Base-by-base conservation (phyloP, 805 yeast species). In the Saturnispora mendoncae region DNA sequence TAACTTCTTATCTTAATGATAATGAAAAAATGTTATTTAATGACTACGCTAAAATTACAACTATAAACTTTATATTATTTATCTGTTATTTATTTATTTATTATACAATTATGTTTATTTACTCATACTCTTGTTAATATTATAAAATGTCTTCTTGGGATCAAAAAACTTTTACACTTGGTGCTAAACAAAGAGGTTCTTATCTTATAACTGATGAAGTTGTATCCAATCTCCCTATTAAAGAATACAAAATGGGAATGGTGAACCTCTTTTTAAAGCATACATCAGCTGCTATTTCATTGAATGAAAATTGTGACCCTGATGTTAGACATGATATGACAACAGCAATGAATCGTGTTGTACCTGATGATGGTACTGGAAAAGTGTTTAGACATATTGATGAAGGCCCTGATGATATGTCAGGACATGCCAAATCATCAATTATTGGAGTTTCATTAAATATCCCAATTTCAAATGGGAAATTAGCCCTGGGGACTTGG, bases 361-460 rank as follows among this genome's bases (percentile, higher is more conserved):
- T 74, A 3, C 94, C 94, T 0, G 90, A 83, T 52, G 71, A 70
- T 44, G 72, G 67, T 6, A 65, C 65, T 40, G 67, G 60, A 17
- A 50, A 55, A 34, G 56, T 60, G 28, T 80, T 79, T 50, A 52
- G 69, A 35, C 88, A 79, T 56, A 74, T 71, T 12, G 90, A 80
- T 41, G 94, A 84, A 58, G 94, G 85, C 1, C 70, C 83, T 3
- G 94, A 84, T 55, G 94, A 84, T 56, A 80, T 83, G 87, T 84
- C 90, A 2, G 83, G 88, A 0, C 94, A 84, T 57, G 77, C 78
- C 39, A 78, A 82, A 54, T 68, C 82, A 15, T 61, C 74, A 2
- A 45, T 69, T 36, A 69, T 80, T 8, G 92, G 94, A 15, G 80
- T 76, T 6, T 67, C 76, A 3, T 61, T 84, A 21, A 66, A 74